Conservation (phyloP, 1,139 yeast species). For the Candida sanyaensis region DNA sequence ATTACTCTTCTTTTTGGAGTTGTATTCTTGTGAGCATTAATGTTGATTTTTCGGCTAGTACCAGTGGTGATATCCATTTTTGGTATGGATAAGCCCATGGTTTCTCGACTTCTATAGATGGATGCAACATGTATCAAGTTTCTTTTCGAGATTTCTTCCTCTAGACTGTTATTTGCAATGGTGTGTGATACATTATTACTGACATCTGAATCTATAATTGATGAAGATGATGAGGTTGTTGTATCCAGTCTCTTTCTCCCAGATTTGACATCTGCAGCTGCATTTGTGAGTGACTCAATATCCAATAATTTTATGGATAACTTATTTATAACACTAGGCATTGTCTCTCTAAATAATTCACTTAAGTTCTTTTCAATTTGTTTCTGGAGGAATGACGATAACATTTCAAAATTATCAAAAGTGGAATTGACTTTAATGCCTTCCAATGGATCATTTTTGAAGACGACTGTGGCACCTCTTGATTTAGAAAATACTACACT, state of each 20-base stretch:
- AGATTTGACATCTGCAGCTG: not conserved
- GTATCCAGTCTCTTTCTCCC: not conserved
- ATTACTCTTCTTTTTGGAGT: conserved; percentile 54
- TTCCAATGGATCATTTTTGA: conserved; percentile 86
- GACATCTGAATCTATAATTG: not conserved
- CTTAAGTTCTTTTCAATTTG: conserved; percentile 83
- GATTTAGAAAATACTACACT: conserved; percentile 80
- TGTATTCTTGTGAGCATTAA: conserved; percentile 14
- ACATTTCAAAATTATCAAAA: conserved; percentile 80
- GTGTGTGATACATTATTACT: not conserved
- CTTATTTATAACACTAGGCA: conserved; percentile 79
- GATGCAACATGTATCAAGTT: not conserved
- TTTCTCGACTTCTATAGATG: not conserved
- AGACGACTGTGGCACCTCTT: conserved; percentile 83
- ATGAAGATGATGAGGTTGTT: not conserved
- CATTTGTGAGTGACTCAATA: not conserved
- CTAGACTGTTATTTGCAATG: not conserved
- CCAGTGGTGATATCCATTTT: conserved; percentile 38
- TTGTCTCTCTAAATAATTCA: conserved; percentile 77
- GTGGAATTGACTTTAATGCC: conserved; percentile 81
- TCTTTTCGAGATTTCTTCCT: not conserved
- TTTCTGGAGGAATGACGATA: conserved; percentile 76
- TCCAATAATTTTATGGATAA: conserved; percentile 38
- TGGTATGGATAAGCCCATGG: not conserved
- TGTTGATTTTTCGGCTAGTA: not conserved